Evolutionary conservation across 805 yeast species (phyloP), one percentile per base, ranked within the genome.

Genomic region (Wickerhamomyces mucosus): DNA sequence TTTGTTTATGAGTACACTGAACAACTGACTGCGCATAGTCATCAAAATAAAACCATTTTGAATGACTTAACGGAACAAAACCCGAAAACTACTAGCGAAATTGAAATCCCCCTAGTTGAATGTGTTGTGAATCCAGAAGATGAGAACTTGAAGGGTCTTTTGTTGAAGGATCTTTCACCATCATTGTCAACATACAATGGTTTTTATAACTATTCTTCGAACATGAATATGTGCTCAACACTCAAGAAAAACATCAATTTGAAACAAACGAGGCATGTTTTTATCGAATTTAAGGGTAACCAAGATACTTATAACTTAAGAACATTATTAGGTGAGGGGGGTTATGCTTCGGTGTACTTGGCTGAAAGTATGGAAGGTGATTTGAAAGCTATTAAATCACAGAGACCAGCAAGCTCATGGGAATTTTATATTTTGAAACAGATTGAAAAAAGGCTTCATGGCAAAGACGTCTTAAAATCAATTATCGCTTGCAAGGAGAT

Each of bases 321-420:
- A 18, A 58, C 61, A 29, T 71, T 73, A 44, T 55, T 86, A 10
- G 95, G 95, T 0, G 69, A 68, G 45, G 94, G 94, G n/a, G 92
- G 88, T 0, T 78, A 63, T 56, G 94, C 88, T 0, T 65, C 72
- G 2, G 94, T 84, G 0, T 84, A 74, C 48, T 57, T 84, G 15
- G 76, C 81, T 1, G 88, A 81, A 49, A 59, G 67, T 10, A 65
- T 71, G 38, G 51, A 55, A 7, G 84, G 82, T 2, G 48, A 55
- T 1, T 46, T 69, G 21, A 67, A 64, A 31, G 94, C 95, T 0
- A 55, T 86, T 32, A 86, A 86, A 48, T 69, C 79, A 11, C 85
- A 80, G 46, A 63, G 65, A 13, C 84, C 89, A 0, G 59, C 82
- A 0, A 68, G 72, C 27, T 61, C 71, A 4, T 85, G 95, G 96